Evolutionary conservation across 1,139 yeast genomes (phyloP).

Genomic region (Suhomyces atakaporum): DNA sequence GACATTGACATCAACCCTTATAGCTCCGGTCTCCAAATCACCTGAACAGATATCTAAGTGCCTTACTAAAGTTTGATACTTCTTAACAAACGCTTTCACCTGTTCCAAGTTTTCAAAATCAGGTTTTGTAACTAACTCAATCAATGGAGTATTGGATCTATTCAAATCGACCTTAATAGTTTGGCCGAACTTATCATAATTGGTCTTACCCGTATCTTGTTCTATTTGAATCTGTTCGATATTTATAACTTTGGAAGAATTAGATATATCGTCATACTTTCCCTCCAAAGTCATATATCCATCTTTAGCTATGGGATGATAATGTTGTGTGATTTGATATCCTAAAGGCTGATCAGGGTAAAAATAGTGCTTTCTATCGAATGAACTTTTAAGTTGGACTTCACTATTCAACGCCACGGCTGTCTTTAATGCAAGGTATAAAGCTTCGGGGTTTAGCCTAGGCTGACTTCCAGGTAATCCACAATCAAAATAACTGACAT

Average conservation of each 20-base stretch:
- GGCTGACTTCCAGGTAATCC: slow-evolving; percentile 97
- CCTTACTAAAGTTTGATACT: slow-evolving; percentile 71
- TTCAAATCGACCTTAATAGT: slow-evolving; percentile 69
- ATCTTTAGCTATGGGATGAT: slow-evolving; percentile 70
- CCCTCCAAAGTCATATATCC: slow-evolving; percentile 57
- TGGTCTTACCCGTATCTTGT: slow-evolving; percentile 90
- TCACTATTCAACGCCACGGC: slow-evolving; percentile 70
- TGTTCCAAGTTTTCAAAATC: slow-evolving; percentile 71
- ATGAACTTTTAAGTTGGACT: slow-evolving; percentile 59
- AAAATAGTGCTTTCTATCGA: slow-evolving; percentile 94
- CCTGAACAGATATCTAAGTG: slow-evolving; percentile 79
- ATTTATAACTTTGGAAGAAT: slow-evolving; percentile 41
- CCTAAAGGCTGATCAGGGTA: slow-evolving; percentile 97
- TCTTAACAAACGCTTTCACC: slow-evolving; percentile 77
- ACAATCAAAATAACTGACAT: slow-evolving; percentile 77
- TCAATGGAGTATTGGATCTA: slow-evolving; percentile 81
- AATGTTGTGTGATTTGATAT: slow-evolving; percentile 91
- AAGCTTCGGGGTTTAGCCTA: slow-evolving; percentile 70
- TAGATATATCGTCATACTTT: slow-evolving; percentile 55
- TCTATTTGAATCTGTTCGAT: slow-evolving; percentile 84
- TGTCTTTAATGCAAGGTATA: slow-evolving; percentile 68
- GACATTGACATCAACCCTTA: slow-evolving; percentile 91
- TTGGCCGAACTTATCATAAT: slow-evolving; percentile 50
- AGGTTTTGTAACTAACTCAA: slow-evolving; percentile 91
- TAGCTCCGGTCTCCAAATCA: slow-evolving; percentile 90